These are phyloP conservation scores for Brachypodium distachyon DNA, from an alignment of 202 grass and related monocot species.

Conservation along the genomic window DNA sequence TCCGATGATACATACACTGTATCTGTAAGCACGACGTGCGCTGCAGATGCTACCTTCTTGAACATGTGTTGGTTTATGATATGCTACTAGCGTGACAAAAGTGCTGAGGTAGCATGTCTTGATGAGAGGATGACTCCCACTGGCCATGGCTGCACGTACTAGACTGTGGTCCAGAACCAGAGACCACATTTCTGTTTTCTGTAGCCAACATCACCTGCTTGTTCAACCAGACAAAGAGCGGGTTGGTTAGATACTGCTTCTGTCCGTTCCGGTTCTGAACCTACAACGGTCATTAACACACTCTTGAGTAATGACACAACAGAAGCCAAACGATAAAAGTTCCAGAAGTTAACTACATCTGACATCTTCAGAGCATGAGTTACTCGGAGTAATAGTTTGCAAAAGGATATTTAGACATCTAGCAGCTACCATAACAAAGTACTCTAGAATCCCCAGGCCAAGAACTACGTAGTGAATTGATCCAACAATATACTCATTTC, in stretches of 20 bases:
- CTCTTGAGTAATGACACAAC: neutral
- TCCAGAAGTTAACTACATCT: neutral
- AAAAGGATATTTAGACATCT: neutral
- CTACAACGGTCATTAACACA: neutral
- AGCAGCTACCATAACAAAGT: neutral
- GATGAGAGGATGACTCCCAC: neutral
- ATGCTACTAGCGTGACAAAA: neutral
- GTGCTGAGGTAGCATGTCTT: neutral
- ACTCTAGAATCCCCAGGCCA: neutral
- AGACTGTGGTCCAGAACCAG: neutral
- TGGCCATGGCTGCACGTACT: neutral
- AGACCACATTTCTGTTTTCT: neutral
- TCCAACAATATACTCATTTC: neutral
- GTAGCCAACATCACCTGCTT: neutral
- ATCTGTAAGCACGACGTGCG: neutral
- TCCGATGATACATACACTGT: neutral
- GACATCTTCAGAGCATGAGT: neutral
- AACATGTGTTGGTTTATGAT: neutral
- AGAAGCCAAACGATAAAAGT: neutral
- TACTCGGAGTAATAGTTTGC: neutral
- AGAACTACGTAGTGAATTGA: neutral
- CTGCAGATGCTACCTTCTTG: neutral
- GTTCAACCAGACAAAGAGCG: neutral
- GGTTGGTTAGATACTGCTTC: neutral
- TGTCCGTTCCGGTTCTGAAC: neutral